Evolutionary conservation across 148 eudicot genomes (phyloP), one percentile per base, ranked within the genome.

Genomic region (Arbutus unedo): DNA sequence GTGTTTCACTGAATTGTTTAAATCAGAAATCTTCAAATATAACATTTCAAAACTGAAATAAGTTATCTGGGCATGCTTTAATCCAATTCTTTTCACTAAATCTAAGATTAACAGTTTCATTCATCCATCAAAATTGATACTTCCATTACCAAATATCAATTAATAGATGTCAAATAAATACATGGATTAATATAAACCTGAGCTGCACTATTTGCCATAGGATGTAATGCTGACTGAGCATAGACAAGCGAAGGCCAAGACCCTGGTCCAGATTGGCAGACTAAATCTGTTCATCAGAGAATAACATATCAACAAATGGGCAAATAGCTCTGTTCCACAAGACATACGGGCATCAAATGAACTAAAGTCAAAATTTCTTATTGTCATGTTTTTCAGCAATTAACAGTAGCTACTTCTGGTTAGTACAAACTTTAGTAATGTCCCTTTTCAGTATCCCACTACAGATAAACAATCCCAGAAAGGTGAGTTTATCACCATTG

Each of bases 211-310:
- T 89, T 91, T 80, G 96, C 98, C 99, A 96, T 96, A 81, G 99
- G 99, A 91, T 93, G 89, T 83, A 91, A 8, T 83, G 99, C 98
- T 77, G 99, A 91, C 83, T 94, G 89, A 55, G 98, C 91, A 86
- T 96, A 96, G 73, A 96, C 88, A 75, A 47, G 88, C 64, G 96
- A 93, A 86, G 99, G 95, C 99, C 98, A 96, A 81, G 94, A 88
- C 81, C 99, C 99, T 55, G 99, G 99, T 83, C 99, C 99, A 84
- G 99, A 96, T 90, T 96, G 99, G 88, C 97, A 93, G 67, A 96
- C 95, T 82, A 94, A 60, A 93, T 95, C 98, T 95, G 93, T 76
- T 71, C 62, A 86, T 62, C 86, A 76, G 81, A 79, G 48, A 85
- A 18, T 64, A 56, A 48, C 41, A 43, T 11, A 6, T 76, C 50